Conservation (phyloP, 202 grass and related monocot genomes). For the Panicum virgatum region DNA sequence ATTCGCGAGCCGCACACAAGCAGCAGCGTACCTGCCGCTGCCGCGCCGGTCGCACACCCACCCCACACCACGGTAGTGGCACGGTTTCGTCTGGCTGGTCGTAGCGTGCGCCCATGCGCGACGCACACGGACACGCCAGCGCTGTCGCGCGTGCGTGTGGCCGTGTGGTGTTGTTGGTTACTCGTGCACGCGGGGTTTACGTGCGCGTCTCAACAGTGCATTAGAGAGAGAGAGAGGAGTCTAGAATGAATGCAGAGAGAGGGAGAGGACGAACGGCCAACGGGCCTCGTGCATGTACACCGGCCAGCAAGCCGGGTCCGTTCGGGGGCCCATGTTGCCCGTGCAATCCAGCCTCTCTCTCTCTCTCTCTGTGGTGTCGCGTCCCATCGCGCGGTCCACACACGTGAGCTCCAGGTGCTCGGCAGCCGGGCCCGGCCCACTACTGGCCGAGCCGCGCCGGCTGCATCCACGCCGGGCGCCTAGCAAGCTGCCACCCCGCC, state of each 20-base stretch:
- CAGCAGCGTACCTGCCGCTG: too few species aligned
- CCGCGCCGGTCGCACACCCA: background rate
- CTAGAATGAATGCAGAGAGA: background rate
- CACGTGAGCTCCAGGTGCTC: constrained; percentile 44
- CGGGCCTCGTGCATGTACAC: constrained; percentile 19
- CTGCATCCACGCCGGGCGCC: constrained; percentile 24
- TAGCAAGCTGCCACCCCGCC: background rate
- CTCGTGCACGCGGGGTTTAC: background rate
- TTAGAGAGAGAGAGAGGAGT: background rate
- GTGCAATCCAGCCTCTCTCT: constrained; percentile 23
- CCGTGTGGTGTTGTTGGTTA: too few species aligned
- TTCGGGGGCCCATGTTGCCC: constrained; percentile 22
- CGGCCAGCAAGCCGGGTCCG: background rate
- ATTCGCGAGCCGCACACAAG: too few species aligned
- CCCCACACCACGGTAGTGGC: too few species aligned
- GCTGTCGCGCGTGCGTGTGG: background rate
- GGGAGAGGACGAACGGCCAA: too few species aligned
- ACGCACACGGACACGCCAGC: background rate
- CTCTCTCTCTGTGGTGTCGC: background rate
- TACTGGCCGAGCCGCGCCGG: background rate
- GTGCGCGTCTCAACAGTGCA: background rate
- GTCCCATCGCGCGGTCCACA: constrained; percentile 2
- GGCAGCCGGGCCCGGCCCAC: constrained; percentile 17
- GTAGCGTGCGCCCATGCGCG: background rate
- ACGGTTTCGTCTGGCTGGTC: background rate